Conservation (phyloP, 2,329 filamentous ascomycete species). For the Magnaporthiopsis rhizophila region DNA sequence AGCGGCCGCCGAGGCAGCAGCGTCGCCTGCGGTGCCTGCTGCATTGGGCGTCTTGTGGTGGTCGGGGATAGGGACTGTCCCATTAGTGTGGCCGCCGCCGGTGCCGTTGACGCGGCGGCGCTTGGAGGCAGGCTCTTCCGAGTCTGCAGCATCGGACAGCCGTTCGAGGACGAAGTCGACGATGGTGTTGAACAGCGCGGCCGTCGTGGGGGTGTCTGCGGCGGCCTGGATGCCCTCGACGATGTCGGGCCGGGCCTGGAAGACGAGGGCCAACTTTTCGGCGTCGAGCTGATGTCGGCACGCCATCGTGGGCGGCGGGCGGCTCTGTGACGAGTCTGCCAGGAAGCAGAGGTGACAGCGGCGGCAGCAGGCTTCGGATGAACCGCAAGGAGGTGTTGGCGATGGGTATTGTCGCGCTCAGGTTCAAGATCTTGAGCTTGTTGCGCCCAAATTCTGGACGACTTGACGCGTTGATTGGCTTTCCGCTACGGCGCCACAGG, state of each 20-base stretch:
- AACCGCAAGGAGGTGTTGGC: no score
- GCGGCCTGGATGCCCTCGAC: constrained; percentile 43
- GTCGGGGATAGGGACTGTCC: constrained; percentile 11
- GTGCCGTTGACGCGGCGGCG: constrained; percentile 40
- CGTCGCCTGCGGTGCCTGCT: neutral
- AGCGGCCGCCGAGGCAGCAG: constrained; percentile 11
- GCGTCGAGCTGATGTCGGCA: constrained; percentile 34
- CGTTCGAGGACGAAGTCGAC: constrained; percentile 40
- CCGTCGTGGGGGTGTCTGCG: constrained; percentile 42
- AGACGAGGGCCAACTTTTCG: constrained; percentile 42
- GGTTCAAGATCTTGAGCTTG: no score
- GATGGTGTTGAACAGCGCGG: constrained; percentile 50
- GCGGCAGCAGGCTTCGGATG: neutral
- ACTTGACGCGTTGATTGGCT: constrained; percentile 6
- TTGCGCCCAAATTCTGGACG: no score
- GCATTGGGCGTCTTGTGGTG: constrained; percentile 1
- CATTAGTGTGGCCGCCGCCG: constrained; percentile 13
- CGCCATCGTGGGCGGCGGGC: neutral
- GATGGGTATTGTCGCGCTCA: neutral
- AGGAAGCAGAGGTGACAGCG: neutral
- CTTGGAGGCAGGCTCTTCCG: constrained; percentile 41
- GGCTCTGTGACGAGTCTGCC: no score
- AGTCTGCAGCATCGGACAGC: constrained; percentile 21
- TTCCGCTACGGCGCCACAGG: neutral
- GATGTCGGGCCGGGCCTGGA: constrained; percentile 49